Conservation (phyloP, 805 yeast species). For the Lipomyces sp. region DNA sequence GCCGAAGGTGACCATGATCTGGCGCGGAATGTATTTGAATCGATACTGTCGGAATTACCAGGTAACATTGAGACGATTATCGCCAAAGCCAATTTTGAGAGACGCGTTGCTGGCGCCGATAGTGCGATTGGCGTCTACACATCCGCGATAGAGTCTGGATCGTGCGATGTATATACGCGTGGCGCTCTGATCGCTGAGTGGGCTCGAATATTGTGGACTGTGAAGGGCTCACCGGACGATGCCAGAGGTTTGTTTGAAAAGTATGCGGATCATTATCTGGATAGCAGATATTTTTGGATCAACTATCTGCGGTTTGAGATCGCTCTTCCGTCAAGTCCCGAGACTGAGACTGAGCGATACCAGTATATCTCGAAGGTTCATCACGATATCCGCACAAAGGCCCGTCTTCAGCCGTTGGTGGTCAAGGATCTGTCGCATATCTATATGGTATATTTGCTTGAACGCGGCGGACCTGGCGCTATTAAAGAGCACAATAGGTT, state of each 20-base stretch:
- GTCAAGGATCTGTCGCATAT: slow-evolving; percentile 42
- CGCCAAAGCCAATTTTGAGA: slow-evolving; percentile 40
- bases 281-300: slow-evolving; percentile 43
- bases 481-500: slow-evolving; percentile 35
- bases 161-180: slow-evolving; percentile 25
- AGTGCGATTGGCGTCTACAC: slow-evolving; percentile 31
- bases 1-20: slow-evolving; percentile 38
- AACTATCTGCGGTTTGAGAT: slow-evolving; percentile 44
- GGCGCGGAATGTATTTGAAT: slow-evolving; percentile 41
- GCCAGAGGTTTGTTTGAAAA: slow-evolving; percentile 40
- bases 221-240: slow-evolving; percentile 35
- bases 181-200: slow-evolving; percentile 39
- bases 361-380: slow-evolving; percentile 24
- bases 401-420: slow-evolving; percentile 40
- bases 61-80: slow-evolving; percentile 42
- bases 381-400: slow-evolving; percentile 34
- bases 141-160: slow-evolving; percentile 22
- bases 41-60: slow-evolving; percentile 42
- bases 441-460: slow-evolving; percentile 41
- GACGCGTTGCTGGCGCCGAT: slow-evolving; percentile 33
- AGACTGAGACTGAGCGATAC: slow-evolving; percentile 20
- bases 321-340: slow-evolving; percentile 34
- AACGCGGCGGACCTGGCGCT: slow-evolving; percentile 33
- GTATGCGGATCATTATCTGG: slow-evolving; percentile 36
- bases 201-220: slow-evolving; percentile 38